Evolutionary conservation across 2,329 filamentous ascomycete species (phyloP).

Genomic region (Xylaria polymorpha): DNA sequence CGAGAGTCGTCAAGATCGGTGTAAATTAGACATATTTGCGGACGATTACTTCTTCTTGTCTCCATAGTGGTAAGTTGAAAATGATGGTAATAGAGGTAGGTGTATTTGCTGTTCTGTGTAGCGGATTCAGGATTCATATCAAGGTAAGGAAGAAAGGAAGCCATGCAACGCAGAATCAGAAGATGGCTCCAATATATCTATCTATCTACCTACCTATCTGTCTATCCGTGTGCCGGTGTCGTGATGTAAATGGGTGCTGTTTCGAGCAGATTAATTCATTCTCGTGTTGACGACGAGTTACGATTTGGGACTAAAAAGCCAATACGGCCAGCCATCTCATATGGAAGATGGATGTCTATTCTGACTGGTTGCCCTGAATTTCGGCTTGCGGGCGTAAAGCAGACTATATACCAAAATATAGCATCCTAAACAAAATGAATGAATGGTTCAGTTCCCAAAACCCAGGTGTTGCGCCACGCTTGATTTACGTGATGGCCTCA

Average conservation of each 20-base stretch:
- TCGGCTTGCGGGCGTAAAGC: slow-evolving; percentile 65
- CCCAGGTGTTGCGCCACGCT: neutral
- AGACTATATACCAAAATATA: slow-evolving; percentile 62
- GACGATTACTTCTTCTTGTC: slow-evolving; percentile 27
- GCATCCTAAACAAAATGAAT: slow-evolving; percentile 62
- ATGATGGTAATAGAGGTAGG: slow-evolving; percentile 68
- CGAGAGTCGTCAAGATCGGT: neutral
- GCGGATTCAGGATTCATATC: too few species aligned
- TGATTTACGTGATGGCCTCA: neutral
- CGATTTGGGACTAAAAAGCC: slow-evolving; percentile 46
- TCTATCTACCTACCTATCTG: too few species aligned
- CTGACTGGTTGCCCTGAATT: slow-evolving; percentile 64
- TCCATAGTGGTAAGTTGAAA: slow-evolving; percentile 93
- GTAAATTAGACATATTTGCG: neutral
- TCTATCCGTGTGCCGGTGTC: slow-evolving; percentile 75
- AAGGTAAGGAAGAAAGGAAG: slow-evolving; percentile 77
- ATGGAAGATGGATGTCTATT: slow-evolving; percentile 46
- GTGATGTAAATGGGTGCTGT: slow-evolving; percentile 84
- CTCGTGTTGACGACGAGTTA: slow-evolving; percentile 47
- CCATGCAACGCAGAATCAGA: too few species aligned
- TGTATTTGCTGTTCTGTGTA: too few species aligned
- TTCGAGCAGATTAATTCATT: slow-evolving; percentile 43
- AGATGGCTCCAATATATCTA: too few species aligned
- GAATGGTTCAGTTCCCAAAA: slow-evolving; percentile 47
- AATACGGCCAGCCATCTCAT: slow-evolving; percentile 44